Percentiles rank a stretch among this genome's conserved stretches.
These are phyloP conservation scores for Fraxinus ornus DNA, from an alignment of 305 asterid species.

Conservation along the genomic window DNA sequence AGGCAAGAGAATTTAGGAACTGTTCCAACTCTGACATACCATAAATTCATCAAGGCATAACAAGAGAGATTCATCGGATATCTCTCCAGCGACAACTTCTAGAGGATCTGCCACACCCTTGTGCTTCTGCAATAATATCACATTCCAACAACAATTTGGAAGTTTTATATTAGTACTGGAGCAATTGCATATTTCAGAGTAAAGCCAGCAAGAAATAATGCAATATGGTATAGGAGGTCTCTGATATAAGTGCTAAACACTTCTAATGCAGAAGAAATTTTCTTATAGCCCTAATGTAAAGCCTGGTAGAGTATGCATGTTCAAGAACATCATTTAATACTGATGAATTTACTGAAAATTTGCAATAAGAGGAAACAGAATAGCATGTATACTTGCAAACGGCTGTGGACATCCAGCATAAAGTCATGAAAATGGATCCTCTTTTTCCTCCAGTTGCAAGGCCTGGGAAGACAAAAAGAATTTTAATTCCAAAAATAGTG, in stretches of 20 bases:
- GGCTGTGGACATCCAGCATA: conserved; percentile 88
- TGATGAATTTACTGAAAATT: conserved; percentile 5
- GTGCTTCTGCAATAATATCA: conserved; percentile 64
- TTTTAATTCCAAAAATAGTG: conserved; percentile 5
- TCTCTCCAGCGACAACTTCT: conserved; percentile 95
- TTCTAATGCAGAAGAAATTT: conserved; percentile 4
- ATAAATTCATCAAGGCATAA: conserved; percentile 97
- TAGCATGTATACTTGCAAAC: conserved; percentile 62
- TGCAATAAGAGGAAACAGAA: neutral
- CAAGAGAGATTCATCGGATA: conserved; percentile 85
- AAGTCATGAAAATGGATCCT: conserved; percentile 98
- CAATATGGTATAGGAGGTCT: neutral
- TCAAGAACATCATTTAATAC: neutral
- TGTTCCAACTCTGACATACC: conserved; percentile 41
- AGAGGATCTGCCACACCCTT: conserved; percentile 90
- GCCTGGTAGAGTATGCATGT: conserved; percentile 15
- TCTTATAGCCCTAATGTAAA: conserved; percentile 11
- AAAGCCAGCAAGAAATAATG: neutral
- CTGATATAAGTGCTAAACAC: neutral
- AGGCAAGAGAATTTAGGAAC: conserved; percentile 2
- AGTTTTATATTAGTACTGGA: conserved; percentile 13
- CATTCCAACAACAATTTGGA: conserved; percentile 4
- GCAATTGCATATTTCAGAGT: conserved; percentile 1
- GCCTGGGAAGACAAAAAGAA: conserved; percentile 46
- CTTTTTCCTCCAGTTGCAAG: conserved; percentile 91